Conservation (phyloP, 306 rosid species). For the Abrus pulchellus region DNA sequence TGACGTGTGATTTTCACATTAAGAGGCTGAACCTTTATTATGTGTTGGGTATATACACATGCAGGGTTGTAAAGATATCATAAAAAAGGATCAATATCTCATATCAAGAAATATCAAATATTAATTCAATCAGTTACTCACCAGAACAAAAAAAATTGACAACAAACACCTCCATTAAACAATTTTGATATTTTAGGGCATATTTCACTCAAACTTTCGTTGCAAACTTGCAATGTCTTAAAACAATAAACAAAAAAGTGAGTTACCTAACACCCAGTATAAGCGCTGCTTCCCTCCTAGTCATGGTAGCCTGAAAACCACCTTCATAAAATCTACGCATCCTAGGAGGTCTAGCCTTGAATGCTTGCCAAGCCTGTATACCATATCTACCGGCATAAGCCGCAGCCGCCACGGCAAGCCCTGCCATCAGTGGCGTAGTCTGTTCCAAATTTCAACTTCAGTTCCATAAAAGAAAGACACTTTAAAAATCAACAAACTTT, state of each 20-base stretch:
- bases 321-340: slow-evolving; percentile 83
- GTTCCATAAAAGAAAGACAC: slow-evolving; percentile 21
- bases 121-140: not conserved
- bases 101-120: not conserved
- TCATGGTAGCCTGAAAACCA: slow-evolving; percentile 83
- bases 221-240: not conserved
- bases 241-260: not conserved
- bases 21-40: not conserved
- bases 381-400: slow-evolving; percentile 82
- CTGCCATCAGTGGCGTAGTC: slow-evolving; percentile 72
- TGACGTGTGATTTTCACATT: not conserved
- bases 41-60: not conserved
- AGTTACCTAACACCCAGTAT: slow-evolving; percentile 84
- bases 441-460: slow-evolving; percentile 52
- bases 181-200: not conserved
- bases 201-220: not conserved
- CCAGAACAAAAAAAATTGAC: not conserved
- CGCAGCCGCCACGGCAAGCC: slow-evolving; percentile 81
- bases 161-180: not conserved
- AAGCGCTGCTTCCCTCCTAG: slow-evolving; percentile 80
- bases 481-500: slow-evolving; percentile 9
- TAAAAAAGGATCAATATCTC: slow-evolving; percentile 5
- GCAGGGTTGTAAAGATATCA: not conserved
- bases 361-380: slow-evolving; percentile 85
- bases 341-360: slow-evolving; percentile 62